These are phyloP conservation scores for Acanthamoeba culbertsoni DNA, from an alignment of 208 protist genomes.

Conservation along the genomic window DNA sequence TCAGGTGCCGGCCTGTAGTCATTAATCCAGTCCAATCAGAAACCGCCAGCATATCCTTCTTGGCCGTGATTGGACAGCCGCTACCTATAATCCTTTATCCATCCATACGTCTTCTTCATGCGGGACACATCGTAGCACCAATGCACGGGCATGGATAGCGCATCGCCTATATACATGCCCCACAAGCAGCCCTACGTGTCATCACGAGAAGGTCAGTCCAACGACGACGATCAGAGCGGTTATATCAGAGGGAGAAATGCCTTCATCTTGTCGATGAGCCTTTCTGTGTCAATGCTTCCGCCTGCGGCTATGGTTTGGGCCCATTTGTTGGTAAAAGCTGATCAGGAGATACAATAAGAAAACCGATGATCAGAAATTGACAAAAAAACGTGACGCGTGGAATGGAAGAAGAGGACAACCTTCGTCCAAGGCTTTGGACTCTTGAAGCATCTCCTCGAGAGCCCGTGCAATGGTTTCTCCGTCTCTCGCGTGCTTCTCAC, in stretches of 20 bases:
- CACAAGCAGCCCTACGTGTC: background rate
- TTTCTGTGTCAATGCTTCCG: background rate
- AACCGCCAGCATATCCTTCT: background rate
- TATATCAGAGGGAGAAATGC: background rate
- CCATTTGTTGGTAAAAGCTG: background rate
- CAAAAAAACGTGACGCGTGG: background rate
- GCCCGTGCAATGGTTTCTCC: background rate
- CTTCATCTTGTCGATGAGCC: background rate
- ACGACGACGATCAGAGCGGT: background rate
- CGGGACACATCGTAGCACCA: slow-evolving; percentile 54
- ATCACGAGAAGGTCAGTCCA: background rate
- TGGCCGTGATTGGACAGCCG: background rate
- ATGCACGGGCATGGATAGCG: slow-evolving; percentile 64
- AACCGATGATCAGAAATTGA: background rate
- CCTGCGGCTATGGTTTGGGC: background rate
- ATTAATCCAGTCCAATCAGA: background rate
- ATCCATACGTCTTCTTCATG: background rate
- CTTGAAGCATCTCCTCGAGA: background rate
- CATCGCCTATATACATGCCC: slow-evolving; percentile 60
- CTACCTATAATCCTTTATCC: background rate
- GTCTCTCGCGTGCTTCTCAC: background rate
- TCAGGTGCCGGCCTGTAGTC: background rate
- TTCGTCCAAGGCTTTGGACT: background rate
- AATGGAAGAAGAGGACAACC: background rate
- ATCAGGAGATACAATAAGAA: background rate